These are phyloP conservation scores for Musa beccarii DNA, from an alignment of 176 grass and related monocot species.

Conservation along the genomic window DNA sequence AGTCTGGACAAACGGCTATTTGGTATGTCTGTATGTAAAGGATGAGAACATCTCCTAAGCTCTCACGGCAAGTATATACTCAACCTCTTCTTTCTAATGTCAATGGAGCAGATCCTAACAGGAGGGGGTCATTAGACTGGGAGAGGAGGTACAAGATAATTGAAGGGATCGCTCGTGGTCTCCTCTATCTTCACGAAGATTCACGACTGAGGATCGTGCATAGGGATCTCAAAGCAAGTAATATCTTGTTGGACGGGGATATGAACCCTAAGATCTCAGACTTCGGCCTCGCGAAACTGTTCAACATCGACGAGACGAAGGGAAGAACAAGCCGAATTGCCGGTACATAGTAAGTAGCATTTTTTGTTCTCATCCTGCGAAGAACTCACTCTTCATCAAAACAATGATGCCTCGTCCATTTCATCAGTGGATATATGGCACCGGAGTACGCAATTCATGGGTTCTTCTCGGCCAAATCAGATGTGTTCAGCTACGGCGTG, in stretches of 20 bases:
- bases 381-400: neutral
- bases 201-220: conserved; percentile 10
- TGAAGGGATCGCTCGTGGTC: conserved; percentile 2
- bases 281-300: conserved; percentile 16
- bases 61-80: neutral
- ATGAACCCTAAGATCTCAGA: conserved; percentile 16
- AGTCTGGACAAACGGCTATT: conserved; percentile 16
- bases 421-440: conserved; percentile 25
- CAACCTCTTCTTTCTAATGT: conserved; percentile 30
- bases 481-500: conserved; percentile 39
- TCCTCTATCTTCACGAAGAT: conserved; percentile 19
- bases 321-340: neutral
- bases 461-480: conserved; percentile 26
- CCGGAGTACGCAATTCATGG: conserved; percentile 39
- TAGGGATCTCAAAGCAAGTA: conserved; percentile 12
- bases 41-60: too few relatives aligned
- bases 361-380: neutral
- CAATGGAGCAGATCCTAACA: conserved; percentile 28
- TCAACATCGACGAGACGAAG: neutral
- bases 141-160: neutral
- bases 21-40: neutral
- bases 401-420: neutral
- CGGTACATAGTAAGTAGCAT: conserved; percentile 3
- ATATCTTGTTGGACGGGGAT: conserved; percentile 5
- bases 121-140: conserved; percentile 14